Evolutionary conservation across 768 basidiomycete genomes (phyloP).

Genomic region (Serpula lacrymans): DNA sequence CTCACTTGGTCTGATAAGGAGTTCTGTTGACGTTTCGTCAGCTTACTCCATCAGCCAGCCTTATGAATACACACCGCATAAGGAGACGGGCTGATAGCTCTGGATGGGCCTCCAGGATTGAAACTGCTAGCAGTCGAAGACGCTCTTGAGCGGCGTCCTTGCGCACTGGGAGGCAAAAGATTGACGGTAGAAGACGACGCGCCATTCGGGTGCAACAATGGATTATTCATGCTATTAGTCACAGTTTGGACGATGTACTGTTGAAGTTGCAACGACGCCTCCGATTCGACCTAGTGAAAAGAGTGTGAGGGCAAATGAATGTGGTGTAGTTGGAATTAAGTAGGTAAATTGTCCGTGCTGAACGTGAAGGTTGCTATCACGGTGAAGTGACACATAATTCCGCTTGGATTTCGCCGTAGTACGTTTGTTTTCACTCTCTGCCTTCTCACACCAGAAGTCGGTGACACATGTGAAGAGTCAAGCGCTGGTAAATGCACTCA

Average conservation of each 20-base stretch:
- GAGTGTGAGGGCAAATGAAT: conserved; percentile 11
- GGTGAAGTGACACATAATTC: too few relatives aligned
- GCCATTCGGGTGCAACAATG: conserved; percentile 24
- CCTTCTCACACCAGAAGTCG: neutral
- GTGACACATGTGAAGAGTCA: neutral
- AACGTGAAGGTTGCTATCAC: too few relatives aligned
- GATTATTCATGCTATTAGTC: conserved; percentile 26
- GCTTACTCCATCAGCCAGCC: neutral
- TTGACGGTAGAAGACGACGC: conserved; percentile 20
- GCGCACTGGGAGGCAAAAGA: conserved; percentile 17
- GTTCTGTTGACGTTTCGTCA: conserved; percentile 17
- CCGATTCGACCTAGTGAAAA: too few relatives aligned
- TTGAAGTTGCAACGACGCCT: too few relatives aligned
- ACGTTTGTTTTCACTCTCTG: conserved; percentile 11
- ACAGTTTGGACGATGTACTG: too few relatives aligned
- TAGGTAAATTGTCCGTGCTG: neutral
- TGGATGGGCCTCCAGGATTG: conserved; percentile 10
- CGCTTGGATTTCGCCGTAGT: too few relatives aligned
- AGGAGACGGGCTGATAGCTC: conserved; percentile 25
- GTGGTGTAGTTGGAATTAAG: conserved; percentile 17
- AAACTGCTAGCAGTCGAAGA: conserved; percentile 15
- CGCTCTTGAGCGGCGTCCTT: conserved; percentile 11
- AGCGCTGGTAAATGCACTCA: neutral
- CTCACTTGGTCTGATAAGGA: conserved; percentile 22
- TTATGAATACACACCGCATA: conserved; percentile 18